Evolutionary conservation across 305 asterid genomes (phyloP).

Genomic region (Fraxinus paxiana): DNA sequence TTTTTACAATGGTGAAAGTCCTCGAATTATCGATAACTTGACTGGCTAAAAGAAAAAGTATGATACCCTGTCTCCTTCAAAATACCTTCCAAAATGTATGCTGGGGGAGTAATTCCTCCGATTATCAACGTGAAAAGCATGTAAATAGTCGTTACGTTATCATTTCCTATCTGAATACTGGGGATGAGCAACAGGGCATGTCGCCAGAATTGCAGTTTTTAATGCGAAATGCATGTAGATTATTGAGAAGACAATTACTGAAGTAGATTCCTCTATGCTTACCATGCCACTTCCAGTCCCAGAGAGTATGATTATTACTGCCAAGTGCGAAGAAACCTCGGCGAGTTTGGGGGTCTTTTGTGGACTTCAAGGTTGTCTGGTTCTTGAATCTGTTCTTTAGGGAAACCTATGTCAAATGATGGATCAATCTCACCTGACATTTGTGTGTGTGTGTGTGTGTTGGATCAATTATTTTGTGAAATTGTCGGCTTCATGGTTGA

Average conservation of each 20-base stretch:
- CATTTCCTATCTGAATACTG: slow-evolving; percentile 20
- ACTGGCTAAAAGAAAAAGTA: slow-evolving; percentile 37
- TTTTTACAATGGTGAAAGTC: slow-evolving; percentile 38
- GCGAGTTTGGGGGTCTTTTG: neutral
- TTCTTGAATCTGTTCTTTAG: neutral
- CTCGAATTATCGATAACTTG: slow-evolving; percentile 40
- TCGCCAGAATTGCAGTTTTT: slow-evolving; percentile 30
- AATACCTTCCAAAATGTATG: slow-evolving; percentile 22
- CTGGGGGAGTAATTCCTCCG: neutral
- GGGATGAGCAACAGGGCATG: slow-evolving; percentile 11
- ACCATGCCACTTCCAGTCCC: slow-evolving; percentile 37
- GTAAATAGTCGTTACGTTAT: neutral
- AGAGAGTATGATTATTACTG: slow-evolving; percentile 28
- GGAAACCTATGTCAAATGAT: slow-evolving; percentile 33
- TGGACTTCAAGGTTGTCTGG: neutral
- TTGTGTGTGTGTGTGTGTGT: neutral
- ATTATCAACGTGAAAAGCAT: neutral
- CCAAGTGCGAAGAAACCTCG: slow-evolving; percentile 23
- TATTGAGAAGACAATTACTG: slow-evolving; percentile 29
- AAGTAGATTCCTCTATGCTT: slow-evolving; percentile 29
- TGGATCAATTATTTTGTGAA: neutral
- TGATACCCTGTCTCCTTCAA: slow-evolving; percentile 37
- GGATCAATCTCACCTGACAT: slow-evolving; percentile 64
- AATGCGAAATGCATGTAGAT: slow-evolving; percentile 36
- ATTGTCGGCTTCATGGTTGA: neutral